Percentiles rank a stretch among this genome's conserved stretches.
phyloP scores from a whole-genome alignment of 352 stramenopile genomes.

The Elongisporangium prolatum region DNA sequence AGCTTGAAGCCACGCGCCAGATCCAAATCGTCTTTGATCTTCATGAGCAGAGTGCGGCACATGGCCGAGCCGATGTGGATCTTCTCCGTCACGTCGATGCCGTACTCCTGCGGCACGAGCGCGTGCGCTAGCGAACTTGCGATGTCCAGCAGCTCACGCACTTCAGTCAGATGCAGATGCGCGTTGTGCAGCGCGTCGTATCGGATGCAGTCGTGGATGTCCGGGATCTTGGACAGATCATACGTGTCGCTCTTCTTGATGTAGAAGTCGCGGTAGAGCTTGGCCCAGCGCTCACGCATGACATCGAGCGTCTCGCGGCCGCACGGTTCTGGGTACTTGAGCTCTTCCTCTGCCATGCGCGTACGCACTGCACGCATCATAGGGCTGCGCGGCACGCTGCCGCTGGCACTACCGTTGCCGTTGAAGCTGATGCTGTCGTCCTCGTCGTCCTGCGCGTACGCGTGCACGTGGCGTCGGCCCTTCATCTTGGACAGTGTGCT shows the following conservation, averaged over 20 bases:
- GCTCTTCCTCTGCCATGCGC: constrained; percentile 45
- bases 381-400: constrained; percentile 10
- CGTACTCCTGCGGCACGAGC: constrained; percentile 86
- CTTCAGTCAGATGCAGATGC: constrained; percentile 90
- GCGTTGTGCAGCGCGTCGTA: constrained; percentile 99
- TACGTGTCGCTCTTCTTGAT: constrained; percentile 90
- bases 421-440: constrained; percentile 10
- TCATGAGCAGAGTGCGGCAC: constrained; percentile 84
- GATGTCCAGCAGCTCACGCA: constrained; percentile 93
- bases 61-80: constrained; percentile 84
- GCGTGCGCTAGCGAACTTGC: constrained; percentile 90
- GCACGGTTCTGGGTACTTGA: constrained; percentile 76
- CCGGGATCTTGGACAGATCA: constrained; percentile 96
- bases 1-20: constrained; percentile 66
- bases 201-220: constrained; percentile 98
- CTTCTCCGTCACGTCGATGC: constrained; percentile 87
- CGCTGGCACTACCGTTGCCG: constrained; percentile 30
- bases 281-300: constrained; percentile 90
- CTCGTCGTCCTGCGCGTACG: constrained; percentile 36
- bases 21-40: constrained; percentile 86
- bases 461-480: constrained; percentile 52
- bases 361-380: constrained; percentile 4
- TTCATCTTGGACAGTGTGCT: constrained; percentile 40
- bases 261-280: constrained; percentile 96
- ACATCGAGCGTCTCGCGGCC: constrained; percentile 82